Base-by-base conservation (phyloP, 306 rosid genomes). In the Mimosa pudica region DNA sequence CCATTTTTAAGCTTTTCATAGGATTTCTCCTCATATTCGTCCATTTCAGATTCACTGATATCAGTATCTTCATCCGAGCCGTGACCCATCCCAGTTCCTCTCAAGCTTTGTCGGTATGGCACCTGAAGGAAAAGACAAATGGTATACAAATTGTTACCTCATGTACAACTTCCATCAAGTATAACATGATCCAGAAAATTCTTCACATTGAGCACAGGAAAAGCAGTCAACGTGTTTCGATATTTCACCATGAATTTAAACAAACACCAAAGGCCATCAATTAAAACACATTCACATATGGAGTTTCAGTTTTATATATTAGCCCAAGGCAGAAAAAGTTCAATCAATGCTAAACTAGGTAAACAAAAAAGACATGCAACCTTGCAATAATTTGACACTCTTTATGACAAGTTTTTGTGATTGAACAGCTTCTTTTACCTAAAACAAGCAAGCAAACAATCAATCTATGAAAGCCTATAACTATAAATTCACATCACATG, bases 1-100 rank as follows among this genome's bases (percentile, higher is more conserved):
- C 98, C 93, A 78, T 71, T 89, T 84, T 87, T 91, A 72, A 95
- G 85, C 76, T 87, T 90, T 73, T 84, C 87, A 71, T 91, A 91
- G 70, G 85, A 85, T 72, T 84, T 86, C 64, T 84, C 89, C 44
- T 72, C 88, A 74, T 87, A 87, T 85, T 87, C 89, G 36, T 78
- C 84, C 82, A 89, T 57, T 83, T 90, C 93, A 33, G 89, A 75
- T 76, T 87, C 96, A 81, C 92, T 91, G 8, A 75, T 79, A 82
- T 81, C 87, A 1, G 87, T 79, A 78, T 87, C 92, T 58, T 85
- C 88, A 13, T 82, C 88, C 45, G 91, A 89, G 88, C 67, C 62
- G 12, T 76, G 85, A 84, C 73, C 84, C 70, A 75, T 57, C 33
- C 38, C 82, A 72, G 85, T 66, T 81, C 89, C 92, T 82, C 78